Evolutionary conservation across 2,329 filamentous ascomycete species (phyloP).

Genomic region (Neopestalotiopsis clavispora): DNA sequence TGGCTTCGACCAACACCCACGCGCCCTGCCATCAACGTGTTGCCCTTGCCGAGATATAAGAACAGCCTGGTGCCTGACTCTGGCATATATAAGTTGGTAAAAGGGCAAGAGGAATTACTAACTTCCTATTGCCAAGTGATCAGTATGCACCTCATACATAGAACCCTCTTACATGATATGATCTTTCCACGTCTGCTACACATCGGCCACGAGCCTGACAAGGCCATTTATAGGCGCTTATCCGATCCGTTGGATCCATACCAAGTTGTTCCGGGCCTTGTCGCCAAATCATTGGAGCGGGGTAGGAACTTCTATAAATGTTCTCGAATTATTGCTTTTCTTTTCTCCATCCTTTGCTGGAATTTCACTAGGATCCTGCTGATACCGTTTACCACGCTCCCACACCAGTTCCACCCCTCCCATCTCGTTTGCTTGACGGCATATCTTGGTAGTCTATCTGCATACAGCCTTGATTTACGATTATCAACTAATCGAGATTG

Average conservation of each 20-base stretch:
- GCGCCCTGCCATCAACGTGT: background rate
- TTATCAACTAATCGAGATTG: too few species aligned
- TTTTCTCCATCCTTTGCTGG: background rate
- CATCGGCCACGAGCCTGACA: background rate
- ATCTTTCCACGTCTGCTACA: too few species aligned
- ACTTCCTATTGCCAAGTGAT: too few species aligned
- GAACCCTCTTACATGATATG: too few species aligned
- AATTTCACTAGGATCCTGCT: background rate
- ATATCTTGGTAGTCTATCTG: background rate
- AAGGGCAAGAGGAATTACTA: too few species aligned
- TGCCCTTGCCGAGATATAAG: background rate
- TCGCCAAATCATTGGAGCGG: background rate
- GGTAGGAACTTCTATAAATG: background rate
- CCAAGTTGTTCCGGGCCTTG: background rate
- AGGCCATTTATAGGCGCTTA: background rate
- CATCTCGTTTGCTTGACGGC: too few species aligned
- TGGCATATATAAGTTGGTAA: too few species aligned
- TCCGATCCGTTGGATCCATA: background rate
- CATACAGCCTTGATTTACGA: background rate
- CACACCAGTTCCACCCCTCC: too few species aligned
- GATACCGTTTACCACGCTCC: background rate
- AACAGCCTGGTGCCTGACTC: too few species aligned
- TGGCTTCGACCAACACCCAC: background rate
- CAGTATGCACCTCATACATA: too few species aligned
- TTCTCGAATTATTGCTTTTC: background rate